phyloP scores from a whole-genome alignment of 768 basidiomycete genomes.

The Sarcomyxa edulis region DNA sequence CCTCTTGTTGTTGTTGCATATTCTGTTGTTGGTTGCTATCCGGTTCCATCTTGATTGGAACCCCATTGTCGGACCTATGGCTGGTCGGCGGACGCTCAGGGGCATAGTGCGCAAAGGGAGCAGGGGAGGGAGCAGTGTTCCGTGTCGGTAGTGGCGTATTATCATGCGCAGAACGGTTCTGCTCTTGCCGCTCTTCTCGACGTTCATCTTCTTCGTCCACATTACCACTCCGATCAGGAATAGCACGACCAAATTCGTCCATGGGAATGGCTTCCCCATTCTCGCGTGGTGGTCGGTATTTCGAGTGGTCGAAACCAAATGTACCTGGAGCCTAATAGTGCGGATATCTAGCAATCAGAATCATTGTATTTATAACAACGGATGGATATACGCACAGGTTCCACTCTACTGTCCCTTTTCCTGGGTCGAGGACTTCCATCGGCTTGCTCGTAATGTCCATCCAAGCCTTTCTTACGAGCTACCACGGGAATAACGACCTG shows the following conservation, averaged over 20 bases:
- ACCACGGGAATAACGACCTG: conserved; percentile 84
- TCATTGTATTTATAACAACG: conserved; percentile 1
- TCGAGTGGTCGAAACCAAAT: conserved; percentile 72
- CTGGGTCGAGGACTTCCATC: conserved; percentile 63
- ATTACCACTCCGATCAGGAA: conserved; percentile 11
- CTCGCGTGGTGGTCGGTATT: conserved; percentile 49
- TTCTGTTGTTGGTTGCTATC: conserved; percentile 20
- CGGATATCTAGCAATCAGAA: conserved; percentile 7
- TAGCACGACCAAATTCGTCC: conserved; percentile 59
- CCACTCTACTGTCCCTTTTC: conserved; percentile 33
- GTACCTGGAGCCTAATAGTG: conserved; percentile 67
- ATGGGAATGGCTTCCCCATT: conserved; percentile 49
- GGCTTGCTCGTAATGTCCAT: conserved; percentile 61
- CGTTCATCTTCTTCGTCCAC: conserved; percentile 18
- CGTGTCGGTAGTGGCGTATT: conserved; percentile 23
- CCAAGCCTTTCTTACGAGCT: conserved; percentile 75
- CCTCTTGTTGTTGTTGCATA: conserved; percentile 29
- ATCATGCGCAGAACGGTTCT: conserved; percentile 16
- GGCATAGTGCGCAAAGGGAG: conserved; percentile 62
- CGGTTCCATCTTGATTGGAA: too few species aligned
- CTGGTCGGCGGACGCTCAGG: conserved; percentile 18
- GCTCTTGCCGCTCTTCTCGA: conserved; percentile 13
- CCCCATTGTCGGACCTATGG: conserved; percentile 7
- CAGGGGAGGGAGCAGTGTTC: conserved; percentile 43
- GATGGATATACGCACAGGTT: conserved; percentile 46